Percentiles rank a stretch among this genome's conserved stretches.
Evolutionary conservation across 352 stramenopile genomes (phyloP).

Genomic region (Discostella stelligera): DNA sequence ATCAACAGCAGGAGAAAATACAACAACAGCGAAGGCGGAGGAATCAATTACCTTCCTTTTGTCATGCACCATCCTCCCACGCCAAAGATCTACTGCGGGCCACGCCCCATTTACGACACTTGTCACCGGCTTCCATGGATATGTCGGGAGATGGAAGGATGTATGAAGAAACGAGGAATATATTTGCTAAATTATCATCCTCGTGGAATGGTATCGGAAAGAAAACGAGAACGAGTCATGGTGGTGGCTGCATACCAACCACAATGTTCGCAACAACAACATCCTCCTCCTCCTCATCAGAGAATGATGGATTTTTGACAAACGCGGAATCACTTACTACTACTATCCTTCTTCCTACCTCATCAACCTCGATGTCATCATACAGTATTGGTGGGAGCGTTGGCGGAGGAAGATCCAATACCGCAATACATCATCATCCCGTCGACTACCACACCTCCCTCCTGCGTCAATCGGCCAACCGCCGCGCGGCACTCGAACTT

Average conservation of each 20-base stretch:
- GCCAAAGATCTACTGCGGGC: conserved; percentile 66
- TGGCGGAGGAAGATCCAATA: background rate
- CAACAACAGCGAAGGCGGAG: conserved; percentile 9
- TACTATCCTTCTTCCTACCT: background rate
- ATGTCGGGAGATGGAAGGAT: conserved; percentile 52
- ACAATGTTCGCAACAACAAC: background rate
- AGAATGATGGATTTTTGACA: background rate
- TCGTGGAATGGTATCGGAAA: conserved; percentile 6
- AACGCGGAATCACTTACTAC: background rate
- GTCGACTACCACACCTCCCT: conserved; percentile 65
- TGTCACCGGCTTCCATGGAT: conserved; percentile 67
- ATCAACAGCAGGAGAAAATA: background rate
- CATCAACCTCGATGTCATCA: background rate
- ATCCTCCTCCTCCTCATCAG: background rate
- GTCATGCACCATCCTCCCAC: conserved; percentile 57
- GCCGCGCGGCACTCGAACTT: conserved; percentile 62
- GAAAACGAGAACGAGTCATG: conserved; percentile 3
- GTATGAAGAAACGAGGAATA: conserved; percentile 43
- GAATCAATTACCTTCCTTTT: conserved; percentile 35
- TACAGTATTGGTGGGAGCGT: background rate
- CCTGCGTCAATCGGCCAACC: conserved; percentile 58
- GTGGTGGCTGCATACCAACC: background rate
- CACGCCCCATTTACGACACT: conserved; percentile 73
- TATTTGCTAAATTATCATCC: conserved; percentile 32
- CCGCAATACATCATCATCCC: background rate